Evolutionary conservation across 768 basidiomycete genomes (phyloP), one percentile per base, ranked within the genome.

Genomic region (Termitomyces sp.): DNA sequence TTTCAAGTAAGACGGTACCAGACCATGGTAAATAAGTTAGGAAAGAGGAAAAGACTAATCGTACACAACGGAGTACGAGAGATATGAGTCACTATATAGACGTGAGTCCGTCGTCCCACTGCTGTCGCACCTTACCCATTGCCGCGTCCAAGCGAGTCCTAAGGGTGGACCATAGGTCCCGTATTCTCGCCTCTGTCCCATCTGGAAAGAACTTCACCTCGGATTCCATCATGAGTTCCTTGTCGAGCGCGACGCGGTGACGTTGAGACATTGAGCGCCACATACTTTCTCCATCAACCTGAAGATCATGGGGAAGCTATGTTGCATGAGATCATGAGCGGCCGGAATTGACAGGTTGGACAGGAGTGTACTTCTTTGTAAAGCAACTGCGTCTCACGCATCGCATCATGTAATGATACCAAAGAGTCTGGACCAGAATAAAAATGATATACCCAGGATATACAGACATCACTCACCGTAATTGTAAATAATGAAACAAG

Each of bases 401-500:
- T 58, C 10, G 51, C 46, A 42, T 58, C 47, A 5, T 58, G 46
- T 24, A 58, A 31, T 16, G 28, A 6, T 24, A 54, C 44, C 7
- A 58, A 20, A 18, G 57, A 58, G 18, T 58, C 57, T 58, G 31
- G 20, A 48, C 20, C 46, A 8, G 24, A 39, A 29, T 58, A 42
- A 12, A 44, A 7, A 28, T 18, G 45, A 4, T 37, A 34, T 22
- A 41, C 9, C 53, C 4, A 31, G 22, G 37, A 29, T 5, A n/a
- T 15, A 12, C 48, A 41, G 5, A 7, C 6, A 16, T 8, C 13
- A 39, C 37, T 54, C 33, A 58, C 57, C 51, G 16, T 42, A 54
- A 24, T 58, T 34, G 46, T 58, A 58, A 6, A 58, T 9, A 24
- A 58, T 58, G n/a, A 54, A 58, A 53, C 57, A 58, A 41, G 57